Conservation (phyloP, 371 early-diverging fungal species). For the Fennellomyces sp. region DNA sequence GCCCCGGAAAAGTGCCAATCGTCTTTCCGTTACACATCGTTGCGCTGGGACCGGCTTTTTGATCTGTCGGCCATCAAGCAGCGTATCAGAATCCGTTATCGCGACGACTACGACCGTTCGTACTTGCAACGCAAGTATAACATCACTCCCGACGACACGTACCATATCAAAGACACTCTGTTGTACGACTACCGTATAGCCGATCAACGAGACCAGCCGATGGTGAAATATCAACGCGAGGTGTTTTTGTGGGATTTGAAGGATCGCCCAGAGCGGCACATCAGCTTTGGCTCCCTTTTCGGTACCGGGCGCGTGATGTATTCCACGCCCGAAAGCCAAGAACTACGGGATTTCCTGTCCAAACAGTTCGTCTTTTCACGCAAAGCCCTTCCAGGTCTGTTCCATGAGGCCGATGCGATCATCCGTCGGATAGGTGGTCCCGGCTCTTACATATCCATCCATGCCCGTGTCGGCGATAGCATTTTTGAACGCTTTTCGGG, state of each 20-base stretch:
- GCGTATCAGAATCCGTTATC: slow-evolving; percentile 29
- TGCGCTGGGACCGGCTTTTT: slow-evolving; percentile 45
- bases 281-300: slow-evolving; percentile 64
- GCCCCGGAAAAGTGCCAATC: slow-evolving; percentile 24
- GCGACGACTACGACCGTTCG: slow-evolving; percentile 22
- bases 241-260: slow-evolving; percentile 45
- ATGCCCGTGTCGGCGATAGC: slow-evolving; percentile 57
- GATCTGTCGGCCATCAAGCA: slow-evolving; percentile 30
- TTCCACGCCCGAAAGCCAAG: slow-evolving; percentile 38
- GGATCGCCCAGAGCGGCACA: slow-evolving; percentile 39
- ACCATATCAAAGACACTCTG: slow-evolving; percentile 36
- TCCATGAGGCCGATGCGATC: slow-evolving; percentile 47
- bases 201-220: slow-evolving; percentile 31
- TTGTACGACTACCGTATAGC: slow-evolving; percentile 56
- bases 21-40: slow-evolving; percentile 36
- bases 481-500: slow-evolving; percentile 46
- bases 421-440: slow-evolving; percentile 53
- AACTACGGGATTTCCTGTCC: slow-evolving; percentile 22
- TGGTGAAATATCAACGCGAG: slow-evolving; percentile 37
- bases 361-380: slow-evolving; percentile 35
- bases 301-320: slow-evolving; percentile 55
- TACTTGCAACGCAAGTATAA: slow-evolving; percentile 26
- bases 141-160: slow-evolving; percentile 26
- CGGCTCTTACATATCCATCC: slow-evolving; percentile 48
- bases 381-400: slow-evolving; percentile 32